These are phyloP conservation scores for Fraxinus velutina DNA, from an alignment of 305 asterid genomes.

Conservation along the genomic window DNA sequence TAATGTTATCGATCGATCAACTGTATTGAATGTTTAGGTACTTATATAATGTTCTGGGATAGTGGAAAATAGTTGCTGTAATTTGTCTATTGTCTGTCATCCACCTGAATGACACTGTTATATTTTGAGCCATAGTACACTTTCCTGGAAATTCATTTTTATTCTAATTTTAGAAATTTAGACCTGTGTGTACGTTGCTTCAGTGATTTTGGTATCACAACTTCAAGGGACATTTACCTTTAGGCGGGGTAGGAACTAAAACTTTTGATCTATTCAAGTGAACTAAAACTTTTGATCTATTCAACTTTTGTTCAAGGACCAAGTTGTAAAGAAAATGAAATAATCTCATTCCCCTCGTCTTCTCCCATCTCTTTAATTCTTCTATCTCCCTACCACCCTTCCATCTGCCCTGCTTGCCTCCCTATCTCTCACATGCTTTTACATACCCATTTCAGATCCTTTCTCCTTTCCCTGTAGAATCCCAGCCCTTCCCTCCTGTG, in stretches of 20 bases:
- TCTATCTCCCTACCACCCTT: not conserved
- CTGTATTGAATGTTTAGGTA: not conserved
- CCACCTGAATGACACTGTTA: not conserved
- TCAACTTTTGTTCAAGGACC: not conserved
- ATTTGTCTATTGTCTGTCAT: not conserved
- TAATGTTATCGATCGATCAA: not conserved
- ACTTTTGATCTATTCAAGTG: not conserved
- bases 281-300: not conserved
- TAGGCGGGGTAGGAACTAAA: not conserved
- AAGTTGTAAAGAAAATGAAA: not conserved
- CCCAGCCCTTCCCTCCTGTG: not conserved
- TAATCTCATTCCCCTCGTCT: not conserved
- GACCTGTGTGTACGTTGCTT: not conserved
- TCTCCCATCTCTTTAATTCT: not conserved
- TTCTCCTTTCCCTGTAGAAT: not conserved
- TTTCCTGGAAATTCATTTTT: not conserved
- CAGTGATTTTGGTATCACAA: not conserved
- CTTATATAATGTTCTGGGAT: not conserved
- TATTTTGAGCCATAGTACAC: too few species aligned
- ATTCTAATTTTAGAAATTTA: not conserved
- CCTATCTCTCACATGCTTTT: not conserved
- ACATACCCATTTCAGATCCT: not conserved
- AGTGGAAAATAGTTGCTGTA: not conserved
- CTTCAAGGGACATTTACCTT: not conserved
- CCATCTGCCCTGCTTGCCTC: not conserved